Base-by-base conservation (phyloP, 208 protist species). In the Leishmania turanica region DNA sequence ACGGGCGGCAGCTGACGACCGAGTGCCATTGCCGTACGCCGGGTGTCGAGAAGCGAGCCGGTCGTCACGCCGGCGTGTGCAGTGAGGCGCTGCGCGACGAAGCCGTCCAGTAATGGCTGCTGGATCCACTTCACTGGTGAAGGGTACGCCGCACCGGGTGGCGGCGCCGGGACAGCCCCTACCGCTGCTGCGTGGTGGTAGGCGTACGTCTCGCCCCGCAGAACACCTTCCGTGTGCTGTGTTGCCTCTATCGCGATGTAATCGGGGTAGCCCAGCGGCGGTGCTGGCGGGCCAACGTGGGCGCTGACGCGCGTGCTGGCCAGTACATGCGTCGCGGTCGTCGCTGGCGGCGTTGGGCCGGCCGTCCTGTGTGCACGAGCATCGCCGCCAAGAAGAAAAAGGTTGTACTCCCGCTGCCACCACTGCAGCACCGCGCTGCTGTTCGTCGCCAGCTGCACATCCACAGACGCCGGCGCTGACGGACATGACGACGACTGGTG, bases 91-190 rank as follows among this genome's bases (percentile, higher is more conserved):
- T 87, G 91, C 56, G 87, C 85, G 34, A 96, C 83, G 71, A 91
- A 87, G 75, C 92, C 92, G 79, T 96, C 90, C 5, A 93, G 84
- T 82, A 96, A 80, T 21, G 79, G 85, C 86, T 96, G 92, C 68
- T 79, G 82, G 3, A 96, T 45, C 91, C 92, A 96, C 27, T 86
- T 77, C 19, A 84, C 82, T 6, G 88, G 82, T 0, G 74, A 70
- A 51, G 77, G 70, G 53, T 79, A 78, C 53, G 40, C 66, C 49
- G 54, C 47, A 11, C 76, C 56, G 42, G 24, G 19, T 24, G 84
- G 76, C 53, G 77, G 37, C 47, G 66, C 24, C 47, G 65, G 42
- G 19, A 51, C 45, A 73, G 24, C 56, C 4, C 40, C 45, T 42
- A n/a, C 37, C 42, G 42, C 66, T 37, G 45, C 15, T 37, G 72